Conservation (phyloP, 2,329 filamentous ascomycete genomes). For the Aciculosporium take region DNA sequence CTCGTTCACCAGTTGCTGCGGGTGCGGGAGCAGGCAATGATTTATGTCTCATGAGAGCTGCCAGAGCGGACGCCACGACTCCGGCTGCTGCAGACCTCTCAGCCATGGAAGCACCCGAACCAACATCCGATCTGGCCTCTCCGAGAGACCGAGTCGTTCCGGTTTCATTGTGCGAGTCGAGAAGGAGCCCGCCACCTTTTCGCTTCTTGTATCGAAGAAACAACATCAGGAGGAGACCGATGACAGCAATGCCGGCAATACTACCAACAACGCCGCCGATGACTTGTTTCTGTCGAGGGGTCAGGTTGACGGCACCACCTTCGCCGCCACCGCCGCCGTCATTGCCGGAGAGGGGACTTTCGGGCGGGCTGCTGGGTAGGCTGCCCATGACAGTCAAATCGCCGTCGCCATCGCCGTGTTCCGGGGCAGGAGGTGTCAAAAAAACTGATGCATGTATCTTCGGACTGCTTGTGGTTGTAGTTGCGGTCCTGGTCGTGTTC, state of each 20-base stretch:
- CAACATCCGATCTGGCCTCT: constrained; percentile 12
- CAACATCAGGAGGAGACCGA: constrained; percentile 39
- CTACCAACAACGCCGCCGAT: constrained; percentile 44
- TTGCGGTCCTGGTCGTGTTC: neutral
- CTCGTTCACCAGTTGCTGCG: constrained; percentile 31
- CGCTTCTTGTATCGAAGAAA: constrained; percentile 42
- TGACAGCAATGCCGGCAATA: constrained; percentile 42
- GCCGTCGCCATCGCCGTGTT: neutral
- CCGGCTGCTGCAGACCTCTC: constrained; percentile 25
- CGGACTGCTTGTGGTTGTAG: constrained; percentile 1
- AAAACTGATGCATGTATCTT: neutral
- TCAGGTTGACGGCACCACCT: constrained; percentile 12
- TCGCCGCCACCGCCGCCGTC: neutral
- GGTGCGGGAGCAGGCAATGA: constrained; percentile 15
- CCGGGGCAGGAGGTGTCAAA: constrained; percentile 1
- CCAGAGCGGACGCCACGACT: constrained; percentile 34
- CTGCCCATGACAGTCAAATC: neutral
- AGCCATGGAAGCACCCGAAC: constrained; percentile 24
- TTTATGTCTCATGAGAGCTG: constrained; percentile 29
- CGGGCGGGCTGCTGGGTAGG: neutral
- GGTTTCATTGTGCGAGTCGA: constrained; percentile 22
- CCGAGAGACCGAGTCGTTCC: constrained; percentile 7
- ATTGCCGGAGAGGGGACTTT: neutral
- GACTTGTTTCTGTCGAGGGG: constrained; percentile 24
- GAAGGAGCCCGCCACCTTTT: constrained; percentile 27